phyloP scores from a whole-genome alignment of 495 filamentous ascomycete genomes.

The Schizothecium vesticola region DNA sequence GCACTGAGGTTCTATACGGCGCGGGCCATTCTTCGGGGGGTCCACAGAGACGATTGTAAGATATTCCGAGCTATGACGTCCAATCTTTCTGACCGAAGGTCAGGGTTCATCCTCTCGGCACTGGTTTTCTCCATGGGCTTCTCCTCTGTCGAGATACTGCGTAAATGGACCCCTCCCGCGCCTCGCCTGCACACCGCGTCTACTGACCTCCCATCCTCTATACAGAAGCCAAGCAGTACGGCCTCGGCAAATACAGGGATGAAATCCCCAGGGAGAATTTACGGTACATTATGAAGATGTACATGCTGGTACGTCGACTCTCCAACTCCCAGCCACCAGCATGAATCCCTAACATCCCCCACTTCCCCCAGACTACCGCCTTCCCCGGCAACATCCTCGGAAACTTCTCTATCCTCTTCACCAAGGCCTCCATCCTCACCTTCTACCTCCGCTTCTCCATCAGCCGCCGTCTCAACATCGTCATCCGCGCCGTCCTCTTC shows the following conservation, averaged over 20 bases:
- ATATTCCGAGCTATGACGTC: too few relatives aligned
- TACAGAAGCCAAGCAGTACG: too few relatives aligned
- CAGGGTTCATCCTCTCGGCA: too few relatives aligned
- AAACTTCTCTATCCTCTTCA: conserved; percentile 17
- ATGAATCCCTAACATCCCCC: neutral
- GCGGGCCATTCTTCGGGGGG: conserved; percentile 10
- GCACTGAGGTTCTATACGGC: conserved; percentile 22
- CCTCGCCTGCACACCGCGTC: too few relatives aligned
- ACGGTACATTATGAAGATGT: neutral
- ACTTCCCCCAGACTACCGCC: conserved; percentile 4
- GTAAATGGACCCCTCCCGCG: too few relatives aligned
- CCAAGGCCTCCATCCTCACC: conserved; percentile 17
- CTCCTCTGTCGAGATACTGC: too few relatives aligned
- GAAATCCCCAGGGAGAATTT: neutral
- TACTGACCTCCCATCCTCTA: too few relatives aligned
- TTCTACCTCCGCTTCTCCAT: conserved; percentile 25
- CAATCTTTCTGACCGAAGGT: too few relatives aligned
- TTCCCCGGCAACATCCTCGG: conserved; percentile 11
- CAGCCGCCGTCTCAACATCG: conserved; percentile 10
- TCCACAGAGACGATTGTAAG: conserved; percentile 24
- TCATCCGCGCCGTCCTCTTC: conserved; percentile 13
- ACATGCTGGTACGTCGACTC: conserved; percentile 6
- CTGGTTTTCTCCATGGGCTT: too few relatives aligned
- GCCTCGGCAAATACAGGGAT: neutral
- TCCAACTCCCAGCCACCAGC: neutral